Conservation (phyloP, 2,329 filamentous ascomycete species). For the Neopestalotiopsis sp. region DNA sequence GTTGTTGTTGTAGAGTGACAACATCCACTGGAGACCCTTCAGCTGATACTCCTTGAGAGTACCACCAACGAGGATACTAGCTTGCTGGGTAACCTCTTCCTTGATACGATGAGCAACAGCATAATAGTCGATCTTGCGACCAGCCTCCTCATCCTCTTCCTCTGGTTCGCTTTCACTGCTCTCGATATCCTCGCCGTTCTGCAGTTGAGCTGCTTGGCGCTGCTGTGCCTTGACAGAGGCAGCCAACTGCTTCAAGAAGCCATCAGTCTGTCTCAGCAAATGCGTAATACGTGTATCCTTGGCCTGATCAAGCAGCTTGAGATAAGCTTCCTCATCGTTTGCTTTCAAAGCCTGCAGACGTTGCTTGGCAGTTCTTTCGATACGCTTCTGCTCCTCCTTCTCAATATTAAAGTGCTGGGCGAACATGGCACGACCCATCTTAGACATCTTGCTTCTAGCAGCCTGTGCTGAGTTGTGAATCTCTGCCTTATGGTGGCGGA, state of each 20-base stretch:
- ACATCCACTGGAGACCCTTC: conserved; percentile 99
- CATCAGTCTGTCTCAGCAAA: conserved; percentile 93
- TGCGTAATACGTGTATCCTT: conserved; percentile 99
- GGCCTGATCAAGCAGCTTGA: conserved; percentile 96
- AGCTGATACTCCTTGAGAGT: conserved; percentile 96
- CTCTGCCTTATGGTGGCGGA: conserved; percentile 81
- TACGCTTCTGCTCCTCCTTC: conserved; percentile 98
- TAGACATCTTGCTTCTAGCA: conserved; percentile 78
- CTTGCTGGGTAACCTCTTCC: conserved; percentile 86
- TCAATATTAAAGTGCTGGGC: conserved; percentile 94
- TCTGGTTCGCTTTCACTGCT: conserved; percentile 72
- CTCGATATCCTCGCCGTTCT: conserved; percentile 68
- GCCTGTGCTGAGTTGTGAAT: conserved; percentile 70
- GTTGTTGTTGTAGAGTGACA: conserved; percentile 99
- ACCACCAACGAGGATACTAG: conserved; percentile 86
- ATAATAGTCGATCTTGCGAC: conserved; percentile 95
- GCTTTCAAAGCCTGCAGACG: conserved; percentile 98
- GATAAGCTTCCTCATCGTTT: conserved; percentile 98
- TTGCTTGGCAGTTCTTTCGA: conserved; percentile 97
- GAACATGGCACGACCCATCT: conserved; percentile 88
- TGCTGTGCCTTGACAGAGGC: conserved; percentile 95
- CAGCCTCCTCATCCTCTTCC: conserved; percentile 67
- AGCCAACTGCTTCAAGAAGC: conserved; percentile 94
- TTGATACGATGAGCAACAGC: conserved; percentile 95
- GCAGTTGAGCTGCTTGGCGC: conserved; percentile 78